phyloP scores from a whole-genome alignment of 192 early-diverging fungal species.

The Umbelopsis ramanniana region DNA sequence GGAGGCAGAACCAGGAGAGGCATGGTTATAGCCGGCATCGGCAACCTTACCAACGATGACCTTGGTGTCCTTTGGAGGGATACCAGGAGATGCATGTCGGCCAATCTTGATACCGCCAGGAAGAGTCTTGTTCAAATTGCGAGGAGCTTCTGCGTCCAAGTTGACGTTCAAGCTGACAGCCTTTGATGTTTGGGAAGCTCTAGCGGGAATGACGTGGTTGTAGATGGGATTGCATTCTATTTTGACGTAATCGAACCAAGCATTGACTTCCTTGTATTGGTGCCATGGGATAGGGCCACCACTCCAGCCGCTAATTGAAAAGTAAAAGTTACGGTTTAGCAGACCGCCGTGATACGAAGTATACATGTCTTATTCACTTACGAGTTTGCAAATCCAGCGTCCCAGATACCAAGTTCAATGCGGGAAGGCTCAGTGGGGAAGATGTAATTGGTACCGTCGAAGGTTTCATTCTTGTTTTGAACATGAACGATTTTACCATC shows the following conservation, averaged over 20 bases:
- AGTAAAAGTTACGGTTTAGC: neutral
- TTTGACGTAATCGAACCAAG: constrained; percentile 12
- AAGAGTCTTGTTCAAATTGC: neutral
- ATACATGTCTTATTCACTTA: neutral
- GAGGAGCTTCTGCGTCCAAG: neutral
- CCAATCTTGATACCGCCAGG: neutral
- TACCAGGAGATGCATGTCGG: constrained; percentile 3
- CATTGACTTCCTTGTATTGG: constrained; percentile 18
- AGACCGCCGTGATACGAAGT: neutral
- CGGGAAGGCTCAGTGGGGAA: constrained; percentile 34
- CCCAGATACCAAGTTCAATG: constrained; percentile 51
- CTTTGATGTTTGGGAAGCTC: neutral
- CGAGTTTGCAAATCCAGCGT: constrained; percentile 37
- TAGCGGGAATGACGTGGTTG: constrained; percentile 1
- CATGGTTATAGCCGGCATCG: neutral
- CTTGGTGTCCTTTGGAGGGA: neutral
- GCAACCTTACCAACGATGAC: neutral
- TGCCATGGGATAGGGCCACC: constrained; percentile 40
- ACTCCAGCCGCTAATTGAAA: constrained; percentile 25
- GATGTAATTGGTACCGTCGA: neutral
- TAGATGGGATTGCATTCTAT: constrained; percentile 19
- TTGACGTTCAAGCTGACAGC: constrained; percentile 1
- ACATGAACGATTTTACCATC: constrained; percentile 46
- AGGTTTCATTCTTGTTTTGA: constrained; percentile 33
- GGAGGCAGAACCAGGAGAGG: neutral